Conservation (phyloP, 2,329 filamentous ascomycete genomes). For the Diaporthe sp. region DNA sequence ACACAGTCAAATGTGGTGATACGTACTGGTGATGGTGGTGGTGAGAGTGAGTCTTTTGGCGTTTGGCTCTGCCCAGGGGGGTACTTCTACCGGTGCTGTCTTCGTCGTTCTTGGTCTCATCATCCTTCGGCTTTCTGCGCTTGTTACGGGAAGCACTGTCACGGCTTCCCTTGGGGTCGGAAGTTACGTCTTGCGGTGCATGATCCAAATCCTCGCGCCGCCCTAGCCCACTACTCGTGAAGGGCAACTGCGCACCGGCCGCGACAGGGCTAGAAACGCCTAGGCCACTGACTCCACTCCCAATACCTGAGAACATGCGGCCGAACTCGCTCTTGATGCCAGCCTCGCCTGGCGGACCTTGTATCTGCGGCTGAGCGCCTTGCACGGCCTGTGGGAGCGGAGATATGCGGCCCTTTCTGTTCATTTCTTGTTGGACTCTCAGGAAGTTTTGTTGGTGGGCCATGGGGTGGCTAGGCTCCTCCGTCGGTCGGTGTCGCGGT, state of each 20-base stretch:
- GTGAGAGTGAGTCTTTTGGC: conserved; percentile 74
- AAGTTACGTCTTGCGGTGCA: conserved; percentile 57
- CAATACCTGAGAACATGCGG: conserved; percentile 95
- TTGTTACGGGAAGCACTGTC: conserved; percentile 62
- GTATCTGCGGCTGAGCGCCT: conserved; percentile 85
- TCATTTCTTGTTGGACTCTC: conserved; percentile 86
- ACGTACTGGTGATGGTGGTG: conserved; percentile 79
- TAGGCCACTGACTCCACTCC: conserved; percentile 66
- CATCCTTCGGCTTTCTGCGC: conserved; percentile 82
- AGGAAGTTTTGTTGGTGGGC: conserved; percentile 76
- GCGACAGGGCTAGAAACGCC: conserved; percentile 67
- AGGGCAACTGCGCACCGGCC: conserved; percentile 59
- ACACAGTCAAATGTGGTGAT: conserved; percentile 44
- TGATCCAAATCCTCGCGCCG: conserved; percentile 68
- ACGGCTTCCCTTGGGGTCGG: conserved; percentile 34
- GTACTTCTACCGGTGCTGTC: conserved; percentile 74
- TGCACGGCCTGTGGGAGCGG: conserved; percentile 94
- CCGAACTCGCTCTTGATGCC: conserved; percentile 96
- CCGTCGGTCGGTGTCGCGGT: conserved; percentile 58
- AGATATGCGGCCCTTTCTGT: conserved; percentile 86
- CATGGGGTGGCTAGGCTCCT: conserved; percentile 70
- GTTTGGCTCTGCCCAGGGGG: conserved; percentile 73
- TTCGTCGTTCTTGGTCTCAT: conserved; percentile 77
- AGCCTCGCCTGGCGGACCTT: conserved; percentile 84
- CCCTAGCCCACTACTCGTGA: conserved; percentile 58